Percentiles rank a stretch among this genome's conserved stretches.
Evolutionary conservation across 371 early-diverging fungal genomes (phyloP).

Genomic region (Zancudomyces culisetae): DNA sequence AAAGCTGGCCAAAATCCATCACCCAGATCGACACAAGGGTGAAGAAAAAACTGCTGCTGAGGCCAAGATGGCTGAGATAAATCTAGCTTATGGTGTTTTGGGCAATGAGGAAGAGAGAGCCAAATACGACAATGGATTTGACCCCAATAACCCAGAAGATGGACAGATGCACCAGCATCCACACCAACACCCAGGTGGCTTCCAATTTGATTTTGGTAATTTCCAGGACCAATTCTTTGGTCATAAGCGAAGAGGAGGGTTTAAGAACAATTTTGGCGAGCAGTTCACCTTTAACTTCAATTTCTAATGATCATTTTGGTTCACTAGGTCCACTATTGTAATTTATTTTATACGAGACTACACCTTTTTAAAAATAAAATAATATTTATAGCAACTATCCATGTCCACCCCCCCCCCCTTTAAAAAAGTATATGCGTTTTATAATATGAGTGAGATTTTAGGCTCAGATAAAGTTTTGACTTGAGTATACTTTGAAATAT

Average conservation of each 20-base stretch:
- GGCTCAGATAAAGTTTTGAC: too few relatives aligned
- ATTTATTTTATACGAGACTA: too few relatives aligned
- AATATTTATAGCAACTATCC: too few relatives aligned
- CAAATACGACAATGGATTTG: constrained; percentile 77
- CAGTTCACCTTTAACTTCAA: background rate
- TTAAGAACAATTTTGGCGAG: background rate
- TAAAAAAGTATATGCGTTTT: too few relatives aligned
- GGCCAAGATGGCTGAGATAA: constrained; percentile 81
- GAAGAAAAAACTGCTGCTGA: constrained; percentile 58
- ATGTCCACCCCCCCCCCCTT: too few relatives aligned
- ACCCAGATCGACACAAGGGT: constrained; percentile 79
- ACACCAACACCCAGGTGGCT: constrained; percentile 23
- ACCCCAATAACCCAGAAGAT: constrained; percentile 70
- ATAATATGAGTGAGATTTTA: too few relatives aligned
- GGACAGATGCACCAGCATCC: constrained; percentile 6
- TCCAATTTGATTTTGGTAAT: constrained; percentile 2
- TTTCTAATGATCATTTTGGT: background rate
- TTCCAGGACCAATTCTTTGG: background rate
- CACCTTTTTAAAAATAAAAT: too few relatives aligned
- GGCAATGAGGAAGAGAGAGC: constrained; percentile 50
- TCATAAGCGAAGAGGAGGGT: background rate
- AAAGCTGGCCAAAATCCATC: constrained; percentile 68
- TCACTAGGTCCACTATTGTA: too few relatives aligned
- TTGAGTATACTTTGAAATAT: too few relatives aligned
- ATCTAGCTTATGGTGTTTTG: constrained; percentile 81